These are phyloP conservation scores for Suhomyces anneliseae DNA, from an alignment of 1,139 yeast genomes.

Conservation along the genomic window DNA sequence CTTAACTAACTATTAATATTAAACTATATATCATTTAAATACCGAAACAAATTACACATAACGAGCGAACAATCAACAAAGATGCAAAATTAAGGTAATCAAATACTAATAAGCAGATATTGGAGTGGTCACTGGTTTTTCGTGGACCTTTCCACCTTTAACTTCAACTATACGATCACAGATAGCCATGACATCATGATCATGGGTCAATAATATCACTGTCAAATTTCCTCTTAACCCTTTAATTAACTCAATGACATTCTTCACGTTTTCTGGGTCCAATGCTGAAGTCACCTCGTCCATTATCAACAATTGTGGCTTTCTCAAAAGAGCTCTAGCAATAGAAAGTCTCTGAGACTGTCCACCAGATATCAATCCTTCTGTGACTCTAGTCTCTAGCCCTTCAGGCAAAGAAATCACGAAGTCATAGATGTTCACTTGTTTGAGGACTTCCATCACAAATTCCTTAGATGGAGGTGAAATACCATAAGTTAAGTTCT, in stretches of 20 bases:
- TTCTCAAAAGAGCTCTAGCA: slow-evolving; percentile 68
- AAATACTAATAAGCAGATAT: too few relatives aligned
- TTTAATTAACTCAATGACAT: slow-evolving; percentile 44
- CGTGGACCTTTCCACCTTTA: slow-evolving; percentile 35
- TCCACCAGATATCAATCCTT: slow-evolving; percentile 67
- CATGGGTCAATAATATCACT: slow-evolving; percentile 60
- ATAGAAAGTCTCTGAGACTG: slow-evolving; percentile 77
- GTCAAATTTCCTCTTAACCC: slow-evolving; percentile 35
- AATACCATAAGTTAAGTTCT: slow-evolving; percentile 64
- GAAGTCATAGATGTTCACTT: slow-evolving; percentile 54
- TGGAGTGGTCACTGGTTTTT: too few relatives aligned
- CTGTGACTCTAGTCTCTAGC: slow-evolving; percentile 57
- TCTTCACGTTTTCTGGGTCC: slow-evolving; percentile 54
- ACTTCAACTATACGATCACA: slow-evolving; percentile 46
- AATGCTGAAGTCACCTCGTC: slow-evolving; percentile 84
- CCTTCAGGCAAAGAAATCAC: slow-evolving; percentile 55
- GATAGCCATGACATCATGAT: slow-evolving; percentile 51
- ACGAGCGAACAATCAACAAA: too few relatives aligned
- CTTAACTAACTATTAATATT: too few relatives aligned
- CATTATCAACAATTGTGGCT: slow-evolving; percentile 61
- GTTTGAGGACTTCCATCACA: slow-evolving; percentile 40
- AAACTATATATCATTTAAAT: too few relatives aligned
- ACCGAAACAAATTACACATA: too few relatives aligned
- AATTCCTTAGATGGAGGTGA: slow-evolving; percentile 27
- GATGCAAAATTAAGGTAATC: too few relatives aligned